A percentile compares a stretch with the other conserved stretches of the same genome.
phyloP scores from a whole-genome alignment of 2,329 filamentous ascomycete genomes.

The Pseudogymnoascus sp. region DNA sequence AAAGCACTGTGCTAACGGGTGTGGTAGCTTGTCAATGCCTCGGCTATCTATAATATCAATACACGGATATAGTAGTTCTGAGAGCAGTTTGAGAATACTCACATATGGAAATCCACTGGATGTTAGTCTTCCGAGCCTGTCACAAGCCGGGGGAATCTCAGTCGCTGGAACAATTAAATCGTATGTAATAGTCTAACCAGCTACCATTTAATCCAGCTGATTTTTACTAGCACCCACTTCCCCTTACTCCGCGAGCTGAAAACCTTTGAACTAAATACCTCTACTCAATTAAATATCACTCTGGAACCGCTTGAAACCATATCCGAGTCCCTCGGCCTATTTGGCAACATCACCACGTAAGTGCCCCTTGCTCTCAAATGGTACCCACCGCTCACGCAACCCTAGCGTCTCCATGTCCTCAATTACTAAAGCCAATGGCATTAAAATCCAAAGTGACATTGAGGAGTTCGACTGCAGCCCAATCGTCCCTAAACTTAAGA shows the following conservation, averaged over 20 bases:
- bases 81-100: background rate
- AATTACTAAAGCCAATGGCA: too few species aligned
- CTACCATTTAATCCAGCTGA: background rate
- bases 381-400: background rate
- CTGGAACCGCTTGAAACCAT: background rate
- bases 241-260: background rate
- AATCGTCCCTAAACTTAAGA: background rate
- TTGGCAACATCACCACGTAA: background rate
- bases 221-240: background rate
- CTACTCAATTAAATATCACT: background rate
- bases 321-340: background rate
- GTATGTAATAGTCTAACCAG: background rate
- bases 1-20: background rate
- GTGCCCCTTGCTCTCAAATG: background rate
- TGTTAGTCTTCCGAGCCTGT: background rate
- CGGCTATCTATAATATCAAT: background rate
- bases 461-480: background rate
- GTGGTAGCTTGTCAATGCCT: background rate
- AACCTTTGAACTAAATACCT: background rate
- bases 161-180: background rate
- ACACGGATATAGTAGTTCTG: background rate
- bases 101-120: background rate
- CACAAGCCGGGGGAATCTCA: background rate
- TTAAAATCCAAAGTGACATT: too few species aligned
- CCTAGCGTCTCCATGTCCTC: background rate